Percentiles rank a stretch among this genome's conserved stretches.
These are phyloP conservation scores for Gaeumannomyces sp. DNA, from an alignment of 2,329 filamentous ascomycete species.

Conservation along the genomic window DNA sequence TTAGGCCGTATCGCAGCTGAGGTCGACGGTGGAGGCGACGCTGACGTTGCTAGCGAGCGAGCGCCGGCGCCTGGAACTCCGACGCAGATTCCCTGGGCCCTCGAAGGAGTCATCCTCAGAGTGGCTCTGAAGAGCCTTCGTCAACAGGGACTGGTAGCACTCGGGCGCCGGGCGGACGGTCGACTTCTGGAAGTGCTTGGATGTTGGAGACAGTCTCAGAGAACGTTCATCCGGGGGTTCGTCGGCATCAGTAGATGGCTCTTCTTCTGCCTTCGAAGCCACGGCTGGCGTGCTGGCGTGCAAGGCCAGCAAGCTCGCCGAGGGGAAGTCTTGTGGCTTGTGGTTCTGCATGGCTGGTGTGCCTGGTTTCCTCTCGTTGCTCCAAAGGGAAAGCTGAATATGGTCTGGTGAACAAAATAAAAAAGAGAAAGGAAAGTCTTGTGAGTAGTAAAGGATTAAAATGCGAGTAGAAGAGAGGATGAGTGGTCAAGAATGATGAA, in stretches of 20 bases:
- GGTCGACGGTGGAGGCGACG: slow-evolving; percentile 75
- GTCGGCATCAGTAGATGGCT: slow-evolving; percentile 70
- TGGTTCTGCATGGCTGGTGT: slow-evolving; percentile 16
- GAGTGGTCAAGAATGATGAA: slow-evolving; percentile 23
- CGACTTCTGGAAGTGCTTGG: slow-evolving; percentile 40
- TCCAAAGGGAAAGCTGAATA: not conserved
- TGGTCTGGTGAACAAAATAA: not conserved
- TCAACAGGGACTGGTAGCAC: slow-evolving; percentile 76
- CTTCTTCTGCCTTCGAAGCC: slow-evolving; percentile 45
- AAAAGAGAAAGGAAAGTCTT: not conserved
- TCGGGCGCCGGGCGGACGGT: slow-evolving; percentile 42
- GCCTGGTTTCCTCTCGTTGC: slow-evolving; percentile 12
- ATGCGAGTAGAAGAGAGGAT: not conserved
- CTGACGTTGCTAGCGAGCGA: slow-evolving; percentile 78
- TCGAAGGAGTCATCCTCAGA: slow-evolving; percentile 50
- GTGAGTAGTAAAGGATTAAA: not conserved
- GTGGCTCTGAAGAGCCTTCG: slow-evolving; percentile 68
- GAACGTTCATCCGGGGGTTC: slow-evolving; percentile 69
- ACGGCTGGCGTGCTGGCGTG: slow-evolving; percentile 36
- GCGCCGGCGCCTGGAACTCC: slow-evolving; percentile 39
- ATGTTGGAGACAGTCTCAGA: slow-evolving; percentile 18
- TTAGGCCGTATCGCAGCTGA: slow-evolving; percentile 94
- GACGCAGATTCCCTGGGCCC: slow-evolving; percentile 26
- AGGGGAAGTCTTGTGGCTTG: slow-evolving; percentile 17
- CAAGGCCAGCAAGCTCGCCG: slow-evolving; percentile 40